Base-by-base conservation (phyloP, 2,329 filamentous ascomycete genomes). In the Lizonia empirigonia region DNA sequence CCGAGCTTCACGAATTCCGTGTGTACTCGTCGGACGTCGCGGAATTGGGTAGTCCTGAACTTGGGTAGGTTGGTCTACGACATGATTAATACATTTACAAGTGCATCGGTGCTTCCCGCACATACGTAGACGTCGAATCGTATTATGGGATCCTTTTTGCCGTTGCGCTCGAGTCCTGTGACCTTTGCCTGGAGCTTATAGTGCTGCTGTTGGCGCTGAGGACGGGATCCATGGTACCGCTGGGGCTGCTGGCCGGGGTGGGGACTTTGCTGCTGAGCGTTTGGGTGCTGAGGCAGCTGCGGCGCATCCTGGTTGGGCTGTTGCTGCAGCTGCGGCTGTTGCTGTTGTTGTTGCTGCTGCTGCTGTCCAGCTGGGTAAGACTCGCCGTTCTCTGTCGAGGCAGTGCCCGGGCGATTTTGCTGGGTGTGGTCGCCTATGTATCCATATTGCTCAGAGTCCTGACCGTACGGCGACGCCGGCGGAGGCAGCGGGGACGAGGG, bases 31-130 rank as follows among this genome's bases (percentile, higher is more conserved):
- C 94, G 89, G 60, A 99, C 91, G 75, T 99, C 94, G 69, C 94
- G 91, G 77, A 97, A 99, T 74, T 99, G 94, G 5, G 94, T 99
- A 0, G 94, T 99, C 65, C 94, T 86, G 75, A 97, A 99, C 63
- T 93, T 93, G 44, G 93, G 92, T n/a, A 99, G 88, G 76, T 99
- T 99, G 60, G 94, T 99, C 94, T 99, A 54, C 18, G 29, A 8
- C 27, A 5, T 19, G 3, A 46, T 64, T 34, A 65, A 59, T 27
- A 54, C 35, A 12, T 13, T 8, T 30, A 37, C 16, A 35, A 18
- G 9, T 20, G 22, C 8, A 9, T 6, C 6, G 13, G 34, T 32
- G 39, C 27, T 32, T n/a, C 23, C 22, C 45, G 39, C n/a, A 62
- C 62, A n/a, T 86, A 97, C 94, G 76, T 99, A 91, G 58, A 97